These are phyloP conservation scores for Striga hermonthica DNA, from an alignment of 305 asterid genomes.

Conservation along the genomic window DNA sequence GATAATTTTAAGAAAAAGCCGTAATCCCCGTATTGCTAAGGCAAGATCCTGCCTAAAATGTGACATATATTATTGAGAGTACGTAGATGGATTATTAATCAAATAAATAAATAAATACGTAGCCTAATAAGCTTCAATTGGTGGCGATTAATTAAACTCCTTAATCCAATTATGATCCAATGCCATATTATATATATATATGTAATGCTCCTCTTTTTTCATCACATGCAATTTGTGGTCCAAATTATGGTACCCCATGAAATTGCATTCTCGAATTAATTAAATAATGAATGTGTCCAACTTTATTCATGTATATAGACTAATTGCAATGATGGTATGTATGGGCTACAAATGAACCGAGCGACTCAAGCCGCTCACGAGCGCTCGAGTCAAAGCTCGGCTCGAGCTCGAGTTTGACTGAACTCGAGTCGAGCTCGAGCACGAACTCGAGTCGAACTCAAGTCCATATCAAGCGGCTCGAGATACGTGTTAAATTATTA, in stretches of 20 bases:
- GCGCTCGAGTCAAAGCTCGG: no score
- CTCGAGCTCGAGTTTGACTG: no score
- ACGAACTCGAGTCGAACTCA: no score
- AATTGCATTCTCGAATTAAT: background rate
- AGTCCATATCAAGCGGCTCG: no score
- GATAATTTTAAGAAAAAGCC: conserved; percentile 5
- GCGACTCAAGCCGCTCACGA: no score
- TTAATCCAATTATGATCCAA: conserved; percentile 26
- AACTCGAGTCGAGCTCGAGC: no score
- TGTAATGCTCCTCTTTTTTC: conserved; percentile 24
- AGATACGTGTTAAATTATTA: no score
- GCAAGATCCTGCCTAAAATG: conserved; percentile 47
- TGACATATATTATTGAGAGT: conserved; percentile 38
- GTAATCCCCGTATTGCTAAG: conserved; percentile 42
- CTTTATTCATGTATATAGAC: conserved; percentile 1
- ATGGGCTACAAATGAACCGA: no score
- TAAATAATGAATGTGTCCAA: background rate
- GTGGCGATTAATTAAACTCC: conserved; percentile 29
- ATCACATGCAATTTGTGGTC: conserved; percentile 36
- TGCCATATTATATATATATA: no score
- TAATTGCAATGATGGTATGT: conserved; percentile 11
- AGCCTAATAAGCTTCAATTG: conserved; percentile 34
- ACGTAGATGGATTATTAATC: conserved; percentile 35
- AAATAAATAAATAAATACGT: conserved; percentile 32
- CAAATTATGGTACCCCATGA: conserved; percentile 27